Evolutionary conservation across 2,329 filamentous ascomycete genomes (phyloP).

Genomic region (Pseudogymnoascus sp.): DNA sequence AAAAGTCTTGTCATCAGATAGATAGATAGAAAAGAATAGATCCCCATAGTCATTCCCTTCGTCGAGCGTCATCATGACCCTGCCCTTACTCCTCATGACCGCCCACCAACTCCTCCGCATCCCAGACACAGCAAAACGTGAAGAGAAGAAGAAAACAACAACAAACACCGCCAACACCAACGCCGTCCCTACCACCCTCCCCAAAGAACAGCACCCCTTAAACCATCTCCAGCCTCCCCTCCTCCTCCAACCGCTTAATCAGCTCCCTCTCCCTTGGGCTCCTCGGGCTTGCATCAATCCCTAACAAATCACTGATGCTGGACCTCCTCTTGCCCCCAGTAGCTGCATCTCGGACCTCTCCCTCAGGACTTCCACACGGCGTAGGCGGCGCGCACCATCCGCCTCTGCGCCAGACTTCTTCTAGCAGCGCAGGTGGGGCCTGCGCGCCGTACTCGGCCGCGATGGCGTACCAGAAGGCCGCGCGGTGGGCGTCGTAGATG

Average conservation of each 20-base stretch:
- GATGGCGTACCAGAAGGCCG: conserved; percentile 64
- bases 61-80: neutral
- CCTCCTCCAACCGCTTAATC: conserved; percentile 48
- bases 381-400: conserved; percentile 29
- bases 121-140: neutral
- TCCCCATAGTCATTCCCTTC: neutral
- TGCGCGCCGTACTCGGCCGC: conserved; percentile 63
- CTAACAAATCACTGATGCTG: conserved; percentile 54
- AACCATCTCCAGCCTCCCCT: conserved; percentile 13
- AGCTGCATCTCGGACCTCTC: conserved; percentile 8
- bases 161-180: neutral
- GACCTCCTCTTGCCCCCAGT: conserved; percentile 26
- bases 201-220: neutral
- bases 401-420: conserved; percentile 54
- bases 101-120: neutral
- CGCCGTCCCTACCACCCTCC: neutral
- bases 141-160: neutral
- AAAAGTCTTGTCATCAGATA: neutral
- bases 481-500: conserved; percentile 62
- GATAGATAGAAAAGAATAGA: neutral
- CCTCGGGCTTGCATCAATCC: conserved; percentile 49
- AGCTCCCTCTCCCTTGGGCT: conserved; percentile 50
- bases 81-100: neutral
- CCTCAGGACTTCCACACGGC: conserved; percentile 28
- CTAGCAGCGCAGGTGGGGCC: conserved; percentile 53